Evolutionary conservation across 148 eudicot species (phyloP), one percentile per base, ranked within the genome.

Genomic region (Spergularia marina): DNA sequence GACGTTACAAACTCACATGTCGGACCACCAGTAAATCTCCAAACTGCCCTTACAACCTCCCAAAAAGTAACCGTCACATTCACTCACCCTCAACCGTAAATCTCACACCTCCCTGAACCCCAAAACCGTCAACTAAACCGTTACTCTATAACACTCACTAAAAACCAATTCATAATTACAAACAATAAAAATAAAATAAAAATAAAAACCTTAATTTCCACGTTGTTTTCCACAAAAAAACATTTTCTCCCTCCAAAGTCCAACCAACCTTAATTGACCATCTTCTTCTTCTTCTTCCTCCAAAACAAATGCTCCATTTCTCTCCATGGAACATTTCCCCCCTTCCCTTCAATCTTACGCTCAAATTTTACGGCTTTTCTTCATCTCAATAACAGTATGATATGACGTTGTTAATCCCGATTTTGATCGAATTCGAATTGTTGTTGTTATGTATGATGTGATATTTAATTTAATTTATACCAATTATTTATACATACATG

Each of bases 181-280:
- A 58, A 57, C 25, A 7, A 4, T 13, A 65, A 12, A 39, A 39
- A 49, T 18, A 66, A 41, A 41, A n/a, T 7, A 17, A 47, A 6
- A 65, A 16, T 1, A 39, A 65, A 5, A 4, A 15, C 12, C 17
- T 6, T 51, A 7, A 2, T 60, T 62, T 49, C 72, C 72, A 68
- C 72, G 72, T 68, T 56, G 11, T 68, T 12, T 18, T 68, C 72
- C 51, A 21, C 51, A 12, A 23, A 18, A 18, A 65, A 14, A 13
- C 8, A 15, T 39, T 30, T 62, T 30, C 41, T n/a, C 53, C 34
- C 14, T 13, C 40, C 58, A 53, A 53, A 53, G 54, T 70, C 73
- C 53, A 70, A 70, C 73, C 73, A 53, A 70, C 73, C 17, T 53
- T 53, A 53, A 20, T 70, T 70, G 73, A 70, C 73, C 36, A 4